A percentile compares a stretch with the other conserved stretches of the same genome.
These are phyloP conservation scores for Monosporozyma aquatica DNA, from an alignment of 805 yeast species.

Conservation along the genomic window DNA sequence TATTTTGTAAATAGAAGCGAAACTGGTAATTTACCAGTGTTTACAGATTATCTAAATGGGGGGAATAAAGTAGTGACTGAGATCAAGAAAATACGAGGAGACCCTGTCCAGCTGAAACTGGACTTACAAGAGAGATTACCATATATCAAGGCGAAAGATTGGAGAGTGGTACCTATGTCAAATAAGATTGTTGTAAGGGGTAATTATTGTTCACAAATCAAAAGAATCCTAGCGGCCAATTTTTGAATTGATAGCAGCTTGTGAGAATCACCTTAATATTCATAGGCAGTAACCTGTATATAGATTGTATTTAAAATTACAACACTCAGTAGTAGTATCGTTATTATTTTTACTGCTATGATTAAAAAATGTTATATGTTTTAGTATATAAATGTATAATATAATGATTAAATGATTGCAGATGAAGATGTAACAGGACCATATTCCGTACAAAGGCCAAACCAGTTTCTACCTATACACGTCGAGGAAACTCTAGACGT, in stretches of 20 bases:
- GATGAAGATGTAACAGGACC: neutral
- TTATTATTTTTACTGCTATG: no score
- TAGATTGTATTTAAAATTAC: no score
- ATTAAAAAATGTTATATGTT: no score
- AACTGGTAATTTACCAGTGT: conserved; percentile 73
- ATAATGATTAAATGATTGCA: no score
- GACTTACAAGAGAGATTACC: conserved; percentile 51
- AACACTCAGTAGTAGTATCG: no score
- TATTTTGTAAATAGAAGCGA: conserved; percentile 40
- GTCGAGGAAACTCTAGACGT: conserved; percentile 19
- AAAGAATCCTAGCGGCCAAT: conserved; percentile 15
- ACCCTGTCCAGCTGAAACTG: conserved; percentile 51
- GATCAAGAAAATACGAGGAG: conserved; percentile 62
- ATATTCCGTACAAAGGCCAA: conserved; percentile 29
- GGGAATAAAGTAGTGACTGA: conserved; percentile 61
- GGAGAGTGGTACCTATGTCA: conserved; percentile 42
- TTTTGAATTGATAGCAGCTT: neutral
- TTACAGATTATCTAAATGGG: conserved; percentile 51
- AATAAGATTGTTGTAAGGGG: conserved; percentile 48
- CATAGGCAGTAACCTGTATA: conserved; percentile 1
- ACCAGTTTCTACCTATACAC: conserved; percentile 30
- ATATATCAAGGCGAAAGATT: conserved; percentile 35
- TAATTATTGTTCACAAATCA: conserved; percentile 33
- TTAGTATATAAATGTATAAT: no score
- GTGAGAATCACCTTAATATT: neutral